Evolutionary conservation across 352 stramenopile species (phyloP).

Genomic region (Peronospora farinosa): DNA sequence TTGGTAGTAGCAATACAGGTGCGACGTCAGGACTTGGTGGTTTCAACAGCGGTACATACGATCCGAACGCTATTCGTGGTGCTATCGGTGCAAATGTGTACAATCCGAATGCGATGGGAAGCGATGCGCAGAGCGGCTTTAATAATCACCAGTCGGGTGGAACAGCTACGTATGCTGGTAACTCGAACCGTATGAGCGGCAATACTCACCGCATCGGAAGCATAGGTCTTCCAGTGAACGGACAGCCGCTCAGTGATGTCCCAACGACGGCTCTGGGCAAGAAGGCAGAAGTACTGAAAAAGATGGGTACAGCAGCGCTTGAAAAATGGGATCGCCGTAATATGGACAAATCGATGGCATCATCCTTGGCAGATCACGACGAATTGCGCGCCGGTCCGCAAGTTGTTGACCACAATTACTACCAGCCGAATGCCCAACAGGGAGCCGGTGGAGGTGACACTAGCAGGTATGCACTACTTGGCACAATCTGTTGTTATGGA

Average conservation of each 20-base stretch:
- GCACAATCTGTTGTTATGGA: neutral
- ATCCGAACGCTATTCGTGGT: conserved; percentile 33
- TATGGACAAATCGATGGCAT: conserved; percentile 88
- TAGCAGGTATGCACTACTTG: conserved; percentile 42
- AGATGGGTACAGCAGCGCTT: conserved; percentile 67
- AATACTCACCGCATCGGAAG: conserved; percentile 32
- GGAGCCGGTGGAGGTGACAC: conserved; percentile 65
- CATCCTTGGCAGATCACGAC: conserved; percentile 82
- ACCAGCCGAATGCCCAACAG: conserved; percentile 57
- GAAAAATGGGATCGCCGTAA: conserved; percentile 84
- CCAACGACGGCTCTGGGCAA: conserved; percentile 62
- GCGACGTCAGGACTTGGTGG: conserved; percentile 28
- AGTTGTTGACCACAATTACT: conserved; percentile 69
- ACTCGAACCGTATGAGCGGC: conserved; percentile 49
- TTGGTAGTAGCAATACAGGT: conserved; percentile 34
- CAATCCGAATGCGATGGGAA: conserved; percentile 25
- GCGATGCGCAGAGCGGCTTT: conserved; percentile 13
- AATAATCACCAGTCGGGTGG: conserved; percentile 19
- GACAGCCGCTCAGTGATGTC: conserved; percentile 35
- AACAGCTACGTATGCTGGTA: conserved; percentile 43
- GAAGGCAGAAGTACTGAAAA: conserved; percentile 74
- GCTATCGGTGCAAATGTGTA: conserved; percentile 28
- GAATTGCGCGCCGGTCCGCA: conserved; percentile 59
- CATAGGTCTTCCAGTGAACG: conserved; percentile 47
- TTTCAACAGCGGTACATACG: conserved; percentile 45